Base-by-base conservation (phyloP, 768 basidiomycete species). In the Fomitopsis pulvina region DNA sequence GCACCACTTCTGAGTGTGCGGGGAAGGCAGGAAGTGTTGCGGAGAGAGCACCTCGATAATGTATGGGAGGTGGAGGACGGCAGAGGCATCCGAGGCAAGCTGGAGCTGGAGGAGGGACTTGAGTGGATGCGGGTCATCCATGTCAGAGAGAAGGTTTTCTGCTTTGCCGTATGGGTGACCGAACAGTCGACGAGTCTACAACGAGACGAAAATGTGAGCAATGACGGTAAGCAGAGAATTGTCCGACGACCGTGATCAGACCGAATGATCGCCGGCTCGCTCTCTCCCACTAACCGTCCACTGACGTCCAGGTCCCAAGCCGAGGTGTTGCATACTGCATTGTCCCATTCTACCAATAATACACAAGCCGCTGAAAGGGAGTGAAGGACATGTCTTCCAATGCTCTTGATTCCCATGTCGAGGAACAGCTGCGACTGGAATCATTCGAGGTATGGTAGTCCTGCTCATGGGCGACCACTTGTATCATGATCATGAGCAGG, bases 1-100 rank as follows among this genome's bases (percentile, higher is more conserved):
- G 11, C 74, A 71, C 88, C 88, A 92, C 74, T 88, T 89, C 48
- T 79, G 68, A 9, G 81, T 69, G 61, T 90, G 83, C 2, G 81
- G 57, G 2, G 87, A 88, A 0, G 85, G 78, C 1, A 60, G 45
- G 42, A 92, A 77, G 53, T 64, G 70, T 48, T 80, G 71, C 1
- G 70, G 53, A 4, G 72, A 75, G 32, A 92, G 68, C n/a, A 73
- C 62, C 6, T 74, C 68, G 20, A 91, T 62, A 39, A 85, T 66
- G 57, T 76, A 78, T 2, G 84, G 76, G 14, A 89, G 64, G 57
- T 87, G 74, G 6, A 71, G 55, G 4, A 80, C 74, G 11, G 83
- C 73, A 52, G 77, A 78, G 2, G 70, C 63, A 62, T 92, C 90
- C 0, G 86, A 79, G 20, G 80, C 81, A 27, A 92, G 73, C 37